A percentile compares a stretch with the other conserved stretches of the same genome.
Evolutionary conservation across 2,329 filamentous ascomycete species (phyloP).

Genomic region (Trichoderma sp.): DNA sequence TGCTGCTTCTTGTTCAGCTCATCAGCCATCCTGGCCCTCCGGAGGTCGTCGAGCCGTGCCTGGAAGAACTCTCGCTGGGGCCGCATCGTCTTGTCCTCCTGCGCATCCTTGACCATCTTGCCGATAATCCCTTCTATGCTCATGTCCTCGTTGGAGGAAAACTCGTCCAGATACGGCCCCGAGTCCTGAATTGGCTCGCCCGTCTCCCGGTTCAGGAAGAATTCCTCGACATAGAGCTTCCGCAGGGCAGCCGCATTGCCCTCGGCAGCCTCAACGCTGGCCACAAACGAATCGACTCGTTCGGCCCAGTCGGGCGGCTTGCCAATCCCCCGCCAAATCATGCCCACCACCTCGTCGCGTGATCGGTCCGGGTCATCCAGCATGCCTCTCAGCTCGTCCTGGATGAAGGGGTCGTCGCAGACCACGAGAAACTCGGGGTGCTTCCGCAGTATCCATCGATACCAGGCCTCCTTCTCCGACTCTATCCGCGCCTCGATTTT

Average conservation of each 20-base stretch:
- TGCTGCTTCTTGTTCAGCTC: slow-evolving; percentile 47
- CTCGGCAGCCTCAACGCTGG: slow-evolving; percentile 37
- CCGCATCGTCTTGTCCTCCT: slow-evolving; percentile 35
- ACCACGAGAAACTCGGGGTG: slow-evolving; percentile 43
- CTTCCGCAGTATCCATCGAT: slow-evolving; percentile 47
- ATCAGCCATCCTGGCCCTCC: slow-evolving; percentile 51
- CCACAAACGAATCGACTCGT: slow-evolving; percentile 39
- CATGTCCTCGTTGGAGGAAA: slow-evolving; percentile 33
- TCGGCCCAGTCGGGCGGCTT: slow-evolving; percentile 37
- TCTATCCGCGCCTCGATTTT: slow-evolving; percentile 53
- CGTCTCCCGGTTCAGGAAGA: slow-evolving; percentile 45
- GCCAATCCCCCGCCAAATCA: slow-evolving; percentile 42
- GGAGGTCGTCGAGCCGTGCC: slow-evolving; percentile 49
- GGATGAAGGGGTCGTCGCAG: slow-evolving; percentile 34
- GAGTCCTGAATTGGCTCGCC: slow-evolving; percentile 37
- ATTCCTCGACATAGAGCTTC: slow-evolving; percentile 44
- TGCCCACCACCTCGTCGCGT: slow-evolving; percentile 41
- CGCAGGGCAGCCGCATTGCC: slow-evolving; percentile 38
- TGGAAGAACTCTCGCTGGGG: slow-evolving; percentile 43
- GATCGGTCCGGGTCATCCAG: slow-evolving; percentile 43
- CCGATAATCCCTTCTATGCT: slow-evolving; percentile 40
- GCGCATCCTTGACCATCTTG: slow-evolving; percentile 37
- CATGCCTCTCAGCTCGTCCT: slow-evolving; percentile 40
- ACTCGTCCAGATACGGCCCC: slow-evolving; percentile 46
- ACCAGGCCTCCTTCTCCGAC: slow-evolving; percentile 57